phyloP scores from a whole-genome alignment of 306 rosid genomes.

The Fragaria nilgerrensis region DNA sequence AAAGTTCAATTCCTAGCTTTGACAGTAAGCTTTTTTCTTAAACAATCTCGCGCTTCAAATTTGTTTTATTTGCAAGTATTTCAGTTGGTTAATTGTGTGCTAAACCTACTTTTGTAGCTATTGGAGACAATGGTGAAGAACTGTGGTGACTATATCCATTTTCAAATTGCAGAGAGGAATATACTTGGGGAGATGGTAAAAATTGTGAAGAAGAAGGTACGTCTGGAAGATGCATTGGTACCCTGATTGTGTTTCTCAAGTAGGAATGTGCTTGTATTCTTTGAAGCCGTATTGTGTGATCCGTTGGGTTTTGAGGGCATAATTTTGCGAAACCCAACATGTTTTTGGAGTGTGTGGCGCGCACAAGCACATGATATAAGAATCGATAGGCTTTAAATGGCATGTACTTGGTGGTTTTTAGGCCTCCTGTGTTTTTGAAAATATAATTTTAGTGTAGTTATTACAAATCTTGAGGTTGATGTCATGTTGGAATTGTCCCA shows the following conservation, averaged over 20 bases:
- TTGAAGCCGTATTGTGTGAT: not conserved
- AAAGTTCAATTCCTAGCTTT: conserved; percentile 79
- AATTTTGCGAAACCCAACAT: not conserved
- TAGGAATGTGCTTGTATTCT: not conserved
- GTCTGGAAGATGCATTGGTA: not conserved
- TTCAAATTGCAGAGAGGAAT: conserved; percentile 87
- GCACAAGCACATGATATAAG: not conserved
- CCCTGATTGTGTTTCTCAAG: not conserved
- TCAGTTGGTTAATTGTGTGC: conserved; percentile 32
- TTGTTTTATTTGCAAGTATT: conserved; percentile 15
- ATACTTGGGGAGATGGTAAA: conserved; percentile 90
- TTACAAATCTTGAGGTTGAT: not conserved
- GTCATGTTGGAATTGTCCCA: not conserved
- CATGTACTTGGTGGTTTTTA: not conserved
- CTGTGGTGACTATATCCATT: conserved; percentile 89
- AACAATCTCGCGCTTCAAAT: conserved; percentile 6
- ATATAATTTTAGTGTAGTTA: not conserved
- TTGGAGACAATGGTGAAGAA: conserved; percentile 99
- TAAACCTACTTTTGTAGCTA: conserved; percentile 51
- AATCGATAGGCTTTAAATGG: not conserved
- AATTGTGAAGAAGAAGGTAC: conserved; percentile 91
- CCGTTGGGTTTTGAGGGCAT: not conserved
- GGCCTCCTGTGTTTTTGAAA: not conserved
- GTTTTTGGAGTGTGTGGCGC: not conserved
- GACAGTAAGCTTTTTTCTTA: conserved; percentile 53